Conservation (phyloP, 2,329 filamentous ascomycete species). For the Fusarium temperatum region DNA sequence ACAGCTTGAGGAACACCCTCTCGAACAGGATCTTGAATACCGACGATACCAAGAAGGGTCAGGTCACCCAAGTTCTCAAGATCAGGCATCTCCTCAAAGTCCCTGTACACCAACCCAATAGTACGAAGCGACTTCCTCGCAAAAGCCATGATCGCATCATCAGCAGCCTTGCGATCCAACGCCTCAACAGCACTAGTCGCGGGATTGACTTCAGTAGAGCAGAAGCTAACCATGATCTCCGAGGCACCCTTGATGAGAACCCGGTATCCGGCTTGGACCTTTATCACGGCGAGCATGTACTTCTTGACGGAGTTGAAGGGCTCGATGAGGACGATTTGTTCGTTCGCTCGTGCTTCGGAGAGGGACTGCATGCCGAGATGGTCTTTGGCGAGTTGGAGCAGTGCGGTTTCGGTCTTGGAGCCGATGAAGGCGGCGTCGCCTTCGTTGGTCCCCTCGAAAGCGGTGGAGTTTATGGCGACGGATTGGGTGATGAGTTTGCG, state of each 20-base stretch:
- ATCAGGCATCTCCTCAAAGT: constrained; percentile 70
- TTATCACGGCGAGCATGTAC: constrained; percentile 72
- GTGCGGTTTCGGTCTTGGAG: constrained; percentile 80
- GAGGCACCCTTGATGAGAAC: constrained; percentile 72
- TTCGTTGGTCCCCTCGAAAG: constrained; percentile 77
- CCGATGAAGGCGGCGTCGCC: constrained; percentile 74
- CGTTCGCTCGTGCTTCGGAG: constrained; percentile 68
- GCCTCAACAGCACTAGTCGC: constrained; percentile 56
- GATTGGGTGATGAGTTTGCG: constrained; percentile 49
- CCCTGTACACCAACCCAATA: constrained; percentile 83
- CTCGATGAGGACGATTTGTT: constrained; percentile 70
- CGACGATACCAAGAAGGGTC: constrained; percentile 72
- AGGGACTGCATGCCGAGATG: constrained; percentile 74
- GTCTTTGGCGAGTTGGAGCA: constrained; percentile 73
- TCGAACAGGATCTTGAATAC: constrained; percentile 83
- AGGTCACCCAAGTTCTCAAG: constrained; percentile 66
- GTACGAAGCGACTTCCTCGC: constrained; percentile 83
- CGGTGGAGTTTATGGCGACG: constrained; percentile 73
- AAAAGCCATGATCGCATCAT: constrained; percentile 77
- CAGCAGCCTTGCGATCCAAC: constrained; percentile 62
- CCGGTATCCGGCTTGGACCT: constrained; percentile 61
- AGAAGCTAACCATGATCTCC: constrained; percentile 68
- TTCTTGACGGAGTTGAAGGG: constrained; percentile 81
- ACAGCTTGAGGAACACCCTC: constrained; percentile 78
- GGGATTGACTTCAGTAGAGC: constrained; percentile 55